A percentile compares a stretch with the other conserved stretches of the same genome.
Conservation (phyloP, 2,329 filamentous ascomycete genomes). For the Fusarium algeriense region DNA sequence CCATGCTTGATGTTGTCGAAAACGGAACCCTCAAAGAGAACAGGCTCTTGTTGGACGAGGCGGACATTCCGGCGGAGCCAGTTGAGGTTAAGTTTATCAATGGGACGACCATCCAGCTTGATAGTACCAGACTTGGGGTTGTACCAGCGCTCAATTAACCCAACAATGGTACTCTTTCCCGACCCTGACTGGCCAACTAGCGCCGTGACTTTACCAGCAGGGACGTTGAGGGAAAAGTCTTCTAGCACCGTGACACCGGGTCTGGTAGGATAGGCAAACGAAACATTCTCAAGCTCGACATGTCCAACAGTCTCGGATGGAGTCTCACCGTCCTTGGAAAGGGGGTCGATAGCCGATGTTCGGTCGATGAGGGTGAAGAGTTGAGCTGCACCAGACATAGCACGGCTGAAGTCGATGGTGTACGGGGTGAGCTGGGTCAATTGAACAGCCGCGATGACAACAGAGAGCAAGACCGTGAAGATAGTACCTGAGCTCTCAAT, state of each 20-base stretch:
- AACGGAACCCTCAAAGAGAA: constrained; percentile 62
- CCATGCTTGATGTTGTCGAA: constrained; percentile 68
- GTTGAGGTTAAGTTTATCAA: constrained; percentile 53
- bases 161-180: constrained; percentile 56
- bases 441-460: constrained; percentile 54
- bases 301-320: constrained; percentile 49
- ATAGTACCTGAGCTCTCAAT: constrained; percentile 55
- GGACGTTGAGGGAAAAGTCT: constrained; percentile 57
- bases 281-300: constrained; percentile 57
- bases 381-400: constrained; percentile 52
- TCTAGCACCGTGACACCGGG: constrained; percentile 58
- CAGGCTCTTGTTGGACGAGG: constrained; percentile 58
- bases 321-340: constrained; percentile 49
- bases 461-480: constrained; percentile 57
- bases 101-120: constrained; percentile 52
- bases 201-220: constrained; percentile 60
- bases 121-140: constrained; percentile 51
- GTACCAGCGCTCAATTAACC: constrained; percentile 57
- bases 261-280: constrained; percentile 60
- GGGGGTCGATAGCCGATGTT: constrained; percentile 53
- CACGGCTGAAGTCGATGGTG: constrained; percentile 55
- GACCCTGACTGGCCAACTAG: constrained; percentile 56
- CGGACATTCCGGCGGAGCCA: constrained; percentile 55
- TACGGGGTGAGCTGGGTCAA: constrained; percentile 55
- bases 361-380: constrained; percentile 56